These are phyloP conservation scores for Geotrichum cucujoidarum DNA, from an alignment of 1,139 yeast species.

Conservation along the genomic window DNA sequence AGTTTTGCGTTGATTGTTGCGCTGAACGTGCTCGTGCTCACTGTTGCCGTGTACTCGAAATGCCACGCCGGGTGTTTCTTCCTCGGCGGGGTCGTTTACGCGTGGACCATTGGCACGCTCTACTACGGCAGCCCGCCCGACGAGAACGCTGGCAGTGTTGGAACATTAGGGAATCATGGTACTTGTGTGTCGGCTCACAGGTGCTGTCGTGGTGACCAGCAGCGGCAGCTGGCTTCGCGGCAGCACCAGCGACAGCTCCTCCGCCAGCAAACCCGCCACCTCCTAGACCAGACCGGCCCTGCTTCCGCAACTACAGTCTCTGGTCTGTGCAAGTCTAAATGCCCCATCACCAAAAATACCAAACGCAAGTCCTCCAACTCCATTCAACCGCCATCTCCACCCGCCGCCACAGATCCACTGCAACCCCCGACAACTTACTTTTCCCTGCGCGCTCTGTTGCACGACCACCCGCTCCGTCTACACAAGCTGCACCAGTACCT, in stretches of 20 bases:
- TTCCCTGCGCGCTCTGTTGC: not conserved
- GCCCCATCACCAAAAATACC: too few relatives aligned
- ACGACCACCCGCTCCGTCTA: not conserved
- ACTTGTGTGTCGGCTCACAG: not conserved
- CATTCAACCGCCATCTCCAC: not conserved
- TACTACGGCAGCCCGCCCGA: not conserved
- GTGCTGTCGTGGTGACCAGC: not conserved
- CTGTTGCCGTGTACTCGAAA: not conserved
- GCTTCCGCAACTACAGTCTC: not conserved
- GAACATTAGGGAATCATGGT: not conserved
- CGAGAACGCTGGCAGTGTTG: too few relatives aligned
- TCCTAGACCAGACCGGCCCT: not conserved
- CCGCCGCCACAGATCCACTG: not conserved
- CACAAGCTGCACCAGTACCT: not conserved
- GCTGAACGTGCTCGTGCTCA: not conserved
- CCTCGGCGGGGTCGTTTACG: not conserved
- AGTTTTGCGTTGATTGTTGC: not conserved
- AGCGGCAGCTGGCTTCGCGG: not conserved
- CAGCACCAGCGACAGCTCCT: too few relatives aligned
- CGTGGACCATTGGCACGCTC: conserved; percentile 1
- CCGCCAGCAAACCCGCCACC: not conserved
- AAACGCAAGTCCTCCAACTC: not conserved
- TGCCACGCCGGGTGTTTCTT: not conserved
- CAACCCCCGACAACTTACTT: not conserved
- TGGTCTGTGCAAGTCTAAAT: too few relatives aligned